Evolutionary conservation across 768 basidiomycete species (phyloP).

Genomic region (Amanita subjunquillea): DNA sequence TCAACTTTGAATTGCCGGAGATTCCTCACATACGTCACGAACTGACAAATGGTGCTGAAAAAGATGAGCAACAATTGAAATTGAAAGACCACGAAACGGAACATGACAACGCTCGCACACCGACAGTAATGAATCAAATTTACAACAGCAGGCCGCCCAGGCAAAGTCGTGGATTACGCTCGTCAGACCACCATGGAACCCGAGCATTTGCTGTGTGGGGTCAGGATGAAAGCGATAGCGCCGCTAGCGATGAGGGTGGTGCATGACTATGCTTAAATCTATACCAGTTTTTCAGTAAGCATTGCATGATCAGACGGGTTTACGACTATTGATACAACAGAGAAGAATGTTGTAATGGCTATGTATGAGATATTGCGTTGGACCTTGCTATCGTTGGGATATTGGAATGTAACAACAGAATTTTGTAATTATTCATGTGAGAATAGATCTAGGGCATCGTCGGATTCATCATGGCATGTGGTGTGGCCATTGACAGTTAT

Average conservation of each 20-base stretch:
- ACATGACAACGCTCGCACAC: constrained; percentile 45
- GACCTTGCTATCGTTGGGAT: neutral
- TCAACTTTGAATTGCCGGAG: constrained; percentile 33
- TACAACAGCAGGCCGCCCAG: constrained; percentile 19
- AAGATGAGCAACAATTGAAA: neutral
- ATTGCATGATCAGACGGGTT: neutral
- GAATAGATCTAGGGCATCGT: constrained; percentile 2
- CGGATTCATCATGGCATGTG: neutral
- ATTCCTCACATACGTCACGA: constrained; percentile 23
- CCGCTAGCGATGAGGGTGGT: constrained; percentile 34
- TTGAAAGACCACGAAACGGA: constrained; percentile 42
- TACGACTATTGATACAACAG: neutral
- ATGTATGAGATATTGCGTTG: neutral
- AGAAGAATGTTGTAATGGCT: neutral
- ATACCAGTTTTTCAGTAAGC: neutral
- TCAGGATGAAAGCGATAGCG: constrained; percentile 82
- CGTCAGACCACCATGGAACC: constrained; percentile 28
- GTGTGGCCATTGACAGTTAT: neutral
- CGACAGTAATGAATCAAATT: constrained; percentile 36
- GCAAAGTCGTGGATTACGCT: constrained; percentile 22
- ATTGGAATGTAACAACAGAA: neutral
- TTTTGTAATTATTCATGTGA: neutral
- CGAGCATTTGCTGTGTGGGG: constrained; percentile 82
- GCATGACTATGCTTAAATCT: neutral
- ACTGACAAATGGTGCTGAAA: constrained; percentile 23